Evolutionary conservation across 257 asterid genomes (phyloP), one percentile per base, ranked within the genome.

Genomic region (Solanum sejunctum): DNA sequence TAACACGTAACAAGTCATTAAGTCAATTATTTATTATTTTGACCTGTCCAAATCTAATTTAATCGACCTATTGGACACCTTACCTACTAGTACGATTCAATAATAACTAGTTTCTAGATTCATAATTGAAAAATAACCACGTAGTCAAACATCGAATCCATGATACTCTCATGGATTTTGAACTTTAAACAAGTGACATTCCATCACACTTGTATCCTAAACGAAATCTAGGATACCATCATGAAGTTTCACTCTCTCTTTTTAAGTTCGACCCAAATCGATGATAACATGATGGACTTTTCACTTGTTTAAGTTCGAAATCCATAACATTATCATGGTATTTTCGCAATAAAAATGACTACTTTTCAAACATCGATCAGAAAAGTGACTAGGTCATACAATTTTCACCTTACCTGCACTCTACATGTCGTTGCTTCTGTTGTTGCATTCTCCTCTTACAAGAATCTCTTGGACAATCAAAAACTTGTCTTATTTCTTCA

Each of bases 381-480:
- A 64, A 64, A 64, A 64, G 20, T 6, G 36, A 9, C 7, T 57
- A 57, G 12, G 26, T 57, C 26, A 20, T 58, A 4, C 64, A 58
- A 58, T 58, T 20, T 20, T 56, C 20, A 3, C 47, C 75, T 8
- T 32, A 67, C 79, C 79, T 70, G 57, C 82, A 75, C 54, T 87
- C 86, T 10, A 57, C 36, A 11, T 3, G 52, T 18, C 41, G 13
- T 12, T 70, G 79, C 26, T 11, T 10, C 63, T 32, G 79, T 39
- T 78, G 86, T 69, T 84, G 85, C 81, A 52, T 85, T 82, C 23
- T 86, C 67, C 18, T 61, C 54, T 12, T 47, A 72, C 95, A 88
- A 43, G 52, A 83, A 12, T 80, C 87, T 43, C 84, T 85, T 32
- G 98, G 95, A 88, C 97, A 93, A 88, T 92, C 93, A 84, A 90